These are phyloP conservation scores for Abortiporus biennis DNA, from an alignment of 1,284 basidiomycete species.

Conservation along the genomic window DNA sequence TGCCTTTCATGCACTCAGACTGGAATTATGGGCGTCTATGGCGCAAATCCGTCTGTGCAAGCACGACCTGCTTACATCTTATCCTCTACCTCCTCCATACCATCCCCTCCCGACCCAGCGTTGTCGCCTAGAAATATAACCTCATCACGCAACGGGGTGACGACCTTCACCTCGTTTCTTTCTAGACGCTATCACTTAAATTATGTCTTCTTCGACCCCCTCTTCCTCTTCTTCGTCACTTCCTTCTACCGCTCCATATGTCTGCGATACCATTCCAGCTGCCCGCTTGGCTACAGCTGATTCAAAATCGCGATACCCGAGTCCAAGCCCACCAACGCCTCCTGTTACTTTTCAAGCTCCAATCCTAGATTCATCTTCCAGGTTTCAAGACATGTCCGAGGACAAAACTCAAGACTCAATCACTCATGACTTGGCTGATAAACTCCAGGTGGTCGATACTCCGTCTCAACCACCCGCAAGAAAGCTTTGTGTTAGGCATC, in stretches of 20 bases:
- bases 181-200: background rate
- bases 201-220: background rate
- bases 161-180: background rate
- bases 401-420: constrained; percentile 1
- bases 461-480: constrained; percentile 35
- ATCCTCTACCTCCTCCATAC: background rate
- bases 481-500: constrained; percentile 87
- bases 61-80: background rate
- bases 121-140: background rate
- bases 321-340: constrained; percentile 18
- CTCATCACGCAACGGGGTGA: background rate
- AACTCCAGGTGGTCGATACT: too few relatives aligned
- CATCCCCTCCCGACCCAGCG: background rate
- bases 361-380: constrained; percentile 15
- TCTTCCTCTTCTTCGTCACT: constrained; percentile 15
- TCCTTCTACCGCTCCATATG: constrained; percentile 26
- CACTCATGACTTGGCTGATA: too few relatives aligned
- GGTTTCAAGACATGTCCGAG: constrained; percentile 9
- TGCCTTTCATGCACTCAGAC: background rate
- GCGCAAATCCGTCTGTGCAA: background rate
- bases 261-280: constrained; percentile 71
- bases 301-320: constrained; percentile 22
- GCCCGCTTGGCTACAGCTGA: constrained; percentile 39
- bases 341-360: constrained; percentile 27
- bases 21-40: background rate